These are phyloP conservation scores for Beauveria caledonica DNA, from an alignment of 2,329 filamentous ascomycete species.

Conservation along the genomic window DNA sequence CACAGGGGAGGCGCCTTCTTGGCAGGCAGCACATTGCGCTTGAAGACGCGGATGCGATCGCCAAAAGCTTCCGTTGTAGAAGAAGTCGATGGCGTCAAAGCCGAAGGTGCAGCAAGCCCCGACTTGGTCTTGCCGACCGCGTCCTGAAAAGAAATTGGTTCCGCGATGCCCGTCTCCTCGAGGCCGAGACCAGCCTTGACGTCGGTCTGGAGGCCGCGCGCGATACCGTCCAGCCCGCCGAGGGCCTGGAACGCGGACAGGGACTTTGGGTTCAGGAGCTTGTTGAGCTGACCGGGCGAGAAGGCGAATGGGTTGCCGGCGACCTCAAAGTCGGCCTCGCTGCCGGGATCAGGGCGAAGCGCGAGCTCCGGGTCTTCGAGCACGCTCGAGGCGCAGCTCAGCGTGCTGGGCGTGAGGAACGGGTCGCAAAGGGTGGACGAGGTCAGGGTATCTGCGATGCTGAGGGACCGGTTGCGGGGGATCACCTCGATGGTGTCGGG, in stretches of 20 bases:
- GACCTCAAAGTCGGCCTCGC: conserved; percentile 60
- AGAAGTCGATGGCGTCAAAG: conserved; percentile 34
- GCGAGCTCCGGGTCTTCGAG: conserved; percentile 40
- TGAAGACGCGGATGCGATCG: conserved; percentile 13
- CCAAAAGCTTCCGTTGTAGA: neutral
- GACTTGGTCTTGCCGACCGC: conserved; percentile 23
- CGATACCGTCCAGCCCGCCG: conserved; percentile 63
- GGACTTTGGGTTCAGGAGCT: conserved; percentile 74
- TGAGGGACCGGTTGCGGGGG: conserved; percentile 12
- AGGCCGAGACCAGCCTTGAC: conserved; percentile 56
- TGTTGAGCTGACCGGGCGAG: conserved; percentile 63
- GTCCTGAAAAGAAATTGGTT: conserved; percentile 60
- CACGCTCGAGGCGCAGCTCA: conserved; percentile 14
- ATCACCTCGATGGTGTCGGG: conserved; percentile 8
- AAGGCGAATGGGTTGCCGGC: conserved; percentile 65
- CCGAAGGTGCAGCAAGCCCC: conserved; percentile 42
- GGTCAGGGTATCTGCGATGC: conserved; percentile 15
- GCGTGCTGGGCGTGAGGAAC: conserved; percentile 18
- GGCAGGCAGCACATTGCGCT: conserved; percentile 52
- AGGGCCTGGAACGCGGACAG: conserved; percentile 66
- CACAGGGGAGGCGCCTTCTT: conserved; percentile 55
- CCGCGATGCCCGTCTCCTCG: conserved; percentile 59
- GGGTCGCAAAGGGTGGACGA: conserved; percentile 17
- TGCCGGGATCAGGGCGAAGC: conserved; percentile 60
- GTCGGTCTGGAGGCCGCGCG: conserved; percentile 64